Evolutionary conservation across 441 rosid species (phyloP), one percentile per base, ranked within the genome.

Genomic region (Jatropha podagrica): DNA sequence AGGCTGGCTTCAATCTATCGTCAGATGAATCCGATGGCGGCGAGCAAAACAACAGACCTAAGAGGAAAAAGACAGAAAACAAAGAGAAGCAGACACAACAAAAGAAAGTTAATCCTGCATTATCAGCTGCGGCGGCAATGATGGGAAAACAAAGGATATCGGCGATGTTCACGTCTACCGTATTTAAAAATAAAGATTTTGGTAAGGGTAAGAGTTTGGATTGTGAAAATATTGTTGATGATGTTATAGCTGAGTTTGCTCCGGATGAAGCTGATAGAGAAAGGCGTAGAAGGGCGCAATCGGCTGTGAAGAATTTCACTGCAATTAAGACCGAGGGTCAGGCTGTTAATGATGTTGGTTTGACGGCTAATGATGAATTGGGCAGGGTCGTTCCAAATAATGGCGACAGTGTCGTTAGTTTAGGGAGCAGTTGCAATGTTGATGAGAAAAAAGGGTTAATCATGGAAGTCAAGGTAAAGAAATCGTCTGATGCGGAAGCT

Each of bases 111-210:
- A 87, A 85, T 46, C 80, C 92, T 27, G 80, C 88, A 17, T 79
- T 93, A 1, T 79, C 89, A 20, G 95, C 95, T 9, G 97, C 98
- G 40, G 97, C 98, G 20, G 94, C 90, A 55, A 83, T 96, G 81
- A 91, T 89, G 83, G 99, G 97, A 73, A 93, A 91, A 79, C 95
- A 91, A 74, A 88, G 93, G 75, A 74, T 96, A 51, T 89, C 97
- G 27, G 78, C 97, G 2, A 86, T 93, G 94, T 90, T 96, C 69
- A 89, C 94, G 1, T 86, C 92, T 20, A 83, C 92, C 10, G 90
- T 88, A 78, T 96, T 91, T 73, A 92, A 84, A 77, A 93, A 86
- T 83, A 87, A 79, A 26, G 89, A 88, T 62, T 89, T 85, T 55
- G 92, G 87, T 78, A 93, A 87, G 83, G 83, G 76, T 0, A 89